Percentiles rank a stretch among this genome's conserved stretches.
These are phyloP conservation scores for Aethionema arabicum DNA, from an alignment of 345 rosid genomes.

Conservation along the genomic window DNA sequence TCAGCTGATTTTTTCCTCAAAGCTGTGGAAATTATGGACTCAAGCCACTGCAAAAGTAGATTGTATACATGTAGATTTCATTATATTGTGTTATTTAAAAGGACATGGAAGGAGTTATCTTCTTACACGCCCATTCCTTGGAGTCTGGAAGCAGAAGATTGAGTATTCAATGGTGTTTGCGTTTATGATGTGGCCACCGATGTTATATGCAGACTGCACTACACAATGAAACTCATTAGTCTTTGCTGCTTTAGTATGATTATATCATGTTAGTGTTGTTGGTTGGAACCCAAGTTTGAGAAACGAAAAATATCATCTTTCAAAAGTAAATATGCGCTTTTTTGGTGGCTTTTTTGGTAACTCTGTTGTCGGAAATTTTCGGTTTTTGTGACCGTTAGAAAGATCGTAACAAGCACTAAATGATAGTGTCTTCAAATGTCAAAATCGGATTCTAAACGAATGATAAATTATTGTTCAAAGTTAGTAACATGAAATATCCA, in stretches of 20 bases:
- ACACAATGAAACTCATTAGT: constrained; percentile 43
- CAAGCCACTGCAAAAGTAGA: constrained; percentile 67
- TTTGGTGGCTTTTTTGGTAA: too few species aligned
- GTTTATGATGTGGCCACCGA: constrained; percentile 72
- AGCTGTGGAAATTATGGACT: constrained; percentile 72
- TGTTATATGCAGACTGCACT: constrained; percentile 91
- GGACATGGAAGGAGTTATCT: not conserved
- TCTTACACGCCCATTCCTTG: constrained; percentile 73
- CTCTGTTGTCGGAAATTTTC: too few species aligned
- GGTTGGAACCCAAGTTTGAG: not conserved
- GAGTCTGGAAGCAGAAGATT: constrained; percentile 67
- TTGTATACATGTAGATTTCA: not conserved
- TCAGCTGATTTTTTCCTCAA: constrained; percentile 69
- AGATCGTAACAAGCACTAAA: too few species aligned
- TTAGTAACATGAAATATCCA: not conserved
- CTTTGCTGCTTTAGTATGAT: constrained; percentile 13
- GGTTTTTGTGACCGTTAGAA: too few species aligned
- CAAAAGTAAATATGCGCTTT: too few species aligned
- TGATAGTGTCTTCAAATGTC: too few species aligned
- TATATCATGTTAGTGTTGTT: not conserved
- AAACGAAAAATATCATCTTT: not conserved
- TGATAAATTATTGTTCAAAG: too few species aligned
- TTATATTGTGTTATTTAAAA: constrained; percentile 1
- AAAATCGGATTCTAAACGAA: too few species aligned
- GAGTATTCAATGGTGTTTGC: constrained; percentile 88